Evolutionary conservation across 306 rosid species (phyloP), one percentile per base, ranked within the genome.

Genomic region (Datisca glomerata): DNA sequence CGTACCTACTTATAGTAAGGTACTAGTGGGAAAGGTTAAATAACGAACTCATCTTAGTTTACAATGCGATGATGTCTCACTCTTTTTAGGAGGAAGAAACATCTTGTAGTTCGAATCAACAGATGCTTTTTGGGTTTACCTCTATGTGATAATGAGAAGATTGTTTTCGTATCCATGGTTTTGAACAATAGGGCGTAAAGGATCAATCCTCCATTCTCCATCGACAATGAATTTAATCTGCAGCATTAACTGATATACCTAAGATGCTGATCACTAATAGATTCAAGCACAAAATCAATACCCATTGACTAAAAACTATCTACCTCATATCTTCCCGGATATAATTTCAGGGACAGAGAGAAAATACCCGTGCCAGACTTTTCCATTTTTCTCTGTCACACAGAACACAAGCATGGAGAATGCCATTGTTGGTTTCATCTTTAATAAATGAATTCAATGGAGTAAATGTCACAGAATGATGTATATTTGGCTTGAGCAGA

Each of bases 161-260:
- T 91, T 91, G 43, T 91, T 91, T 61, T 75, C 60, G 14, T 56
- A 34, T 20, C 96, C 94, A 12, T 45, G 62, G 63, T 45, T 62
- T 21, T 13, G 24, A 44, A 85, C 85, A 28, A 71, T 37, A 2
- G 94, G 85, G 47, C 94, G 92, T 15, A 85, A 56, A 0, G 87
- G 99, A 64, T 85, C 94, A 31, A 75, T 22, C 74, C 59, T 73
- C 99, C 99, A 91, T 61, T 78, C 66, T 11, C 96, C 96, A 36
- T 91, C 99, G 44, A 85, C 99, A 27, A 91, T 67, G 79, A 91
- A 91, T 51, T 91, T 91, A 31, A 85, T 80, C 96, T 91, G 85
- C 49, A 44, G n/a, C n/a, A n/a, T n/a, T n/a, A n/a, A n/a, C n/a
- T n/a, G n/a, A n/a, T n/a, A n/a, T n/a, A n/a, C n/a, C n/a, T n/a